Conservation (phyloP, 202 grass and related monocot genomes). For the Bolboschoenoplectus hybrid region DNA sequence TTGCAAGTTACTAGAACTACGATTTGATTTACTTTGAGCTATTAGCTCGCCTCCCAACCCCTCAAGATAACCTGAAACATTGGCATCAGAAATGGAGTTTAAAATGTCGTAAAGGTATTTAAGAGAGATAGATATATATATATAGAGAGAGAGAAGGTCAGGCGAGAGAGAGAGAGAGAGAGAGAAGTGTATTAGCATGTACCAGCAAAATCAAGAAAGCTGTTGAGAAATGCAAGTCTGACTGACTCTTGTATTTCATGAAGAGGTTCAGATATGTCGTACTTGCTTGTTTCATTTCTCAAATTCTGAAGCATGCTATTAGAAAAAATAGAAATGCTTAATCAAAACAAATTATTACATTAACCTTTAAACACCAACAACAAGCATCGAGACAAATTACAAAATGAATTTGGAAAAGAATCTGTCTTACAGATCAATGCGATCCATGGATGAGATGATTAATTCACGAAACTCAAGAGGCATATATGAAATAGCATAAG, state of each 20-base stretch:
- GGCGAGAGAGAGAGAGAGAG: neutral
- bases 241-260: constrained; percentile 98
- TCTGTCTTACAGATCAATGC: constrained; percentile 69
- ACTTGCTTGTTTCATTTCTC: constrained; percentile 83
- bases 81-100: constrained; percentile 47
- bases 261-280: constrained; percentile 75
- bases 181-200: constrained; percentile 32
- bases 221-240: constrained; percentile 97
- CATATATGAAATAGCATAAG: constrained; percentile 93
- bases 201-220: constrained; percentile 97
- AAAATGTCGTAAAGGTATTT: constrained; percentile 37
- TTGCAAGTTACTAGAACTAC: constrained; percentile 72
- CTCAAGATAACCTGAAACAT: constrained; percentile 81
- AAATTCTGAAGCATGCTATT: constrained; percentile 88
- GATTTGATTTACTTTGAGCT: constrained; percentile 78
- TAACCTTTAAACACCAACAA: neutral
- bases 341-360: constrained; percentile 12
- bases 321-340: constrained; percentile 41
- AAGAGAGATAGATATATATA: constrained; percentile 10
- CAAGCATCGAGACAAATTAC: constrained; percentile 15
- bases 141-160: neutral
- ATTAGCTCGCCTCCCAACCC: constrained; percentile 66
- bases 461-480: constrained; percentile 82
- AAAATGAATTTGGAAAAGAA: constrained; percentile 35
- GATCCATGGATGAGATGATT: constrained; percentile 88